Evolutionary conservation across 2,329 filamentous ascomycete genomes (phyloP), one percentile per base, ranked within the genome.

Genomic region (Aspergillus cejpii): DNA sequence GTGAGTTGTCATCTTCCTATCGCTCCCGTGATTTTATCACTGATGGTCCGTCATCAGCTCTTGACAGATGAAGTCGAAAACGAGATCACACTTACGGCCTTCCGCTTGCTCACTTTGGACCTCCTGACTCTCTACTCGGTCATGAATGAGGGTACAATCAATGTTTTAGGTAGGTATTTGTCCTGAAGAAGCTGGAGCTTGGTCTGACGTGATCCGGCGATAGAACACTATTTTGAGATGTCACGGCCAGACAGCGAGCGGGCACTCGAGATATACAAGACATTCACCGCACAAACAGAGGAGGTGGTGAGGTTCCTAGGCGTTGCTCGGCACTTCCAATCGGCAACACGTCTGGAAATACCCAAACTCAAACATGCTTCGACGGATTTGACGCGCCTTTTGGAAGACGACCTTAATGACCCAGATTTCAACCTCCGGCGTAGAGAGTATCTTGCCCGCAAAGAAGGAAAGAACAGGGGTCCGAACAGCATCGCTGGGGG

Each of bases 211-310:
- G 14, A 41, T 39, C 20, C 7, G 34, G 19, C 24, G 43, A 17
- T 51, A 94, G 89, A 92, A 57, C 87, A 94, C 67, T 98, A 97
- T 68, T 98, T 98, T 59, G 92, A 98, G 71, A 91, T 98, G 85
- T 96, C 92, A 40, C 87, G 87, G 60, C 78, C 87, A 20, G 92
- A 98, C 67, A 94, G 92, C 47, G 88, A 96, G 65, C 80, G 90
- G 51, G 89, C 92, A 45, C 81, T 98, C 70, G 78, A 82, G 49
- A 91, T 98, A 50, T 98, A 98, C 70, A 87, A 90, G 62, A 85
- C 78, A 12, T 98, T 98, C 61, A 88, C 88, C 12, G 85, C 81
- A 58, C 90, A 95, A 66, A 98, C 92, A 5, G 90, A 97, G 57
- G 81, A 84, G 53, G 91, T 97, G 1, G 91, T 98, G 12, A 83